These are phyloP conservation scores for Lizanozyma gosingica DNA, from an alignment of 1,139 yeast species.

Conservation along the genomic window DNA sequence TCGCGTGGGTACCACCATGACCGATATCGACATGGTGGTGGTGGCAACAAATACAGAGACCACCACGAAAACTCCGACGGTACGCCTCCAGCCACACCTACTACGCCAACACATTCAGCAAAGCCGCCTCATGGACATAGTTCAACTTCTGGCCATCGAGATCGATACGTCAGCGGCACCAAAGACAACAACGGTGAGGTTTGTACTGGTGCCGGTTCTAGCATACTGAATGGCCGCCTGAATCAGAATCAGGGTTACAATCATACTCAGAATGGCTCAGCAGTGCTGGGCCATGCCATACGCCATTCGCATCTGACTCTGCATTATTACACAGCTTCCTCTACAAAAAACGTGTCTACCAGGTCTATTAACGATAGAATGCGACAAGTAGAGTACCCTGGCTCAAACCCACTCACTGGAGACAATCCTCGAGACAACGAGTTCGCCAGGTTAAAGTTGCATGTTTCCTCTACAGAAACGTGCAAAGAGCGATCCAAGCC, in stretches of 20 bases:
- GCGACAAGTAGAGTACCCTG: neutral
- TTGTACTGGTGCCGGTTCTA: no score
- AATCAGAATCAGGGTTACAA: no score
- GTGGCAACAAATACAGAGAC: neutral
- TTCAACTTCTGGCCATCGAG: neutral
- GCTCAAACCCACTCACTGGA: conserved; percentile 19
- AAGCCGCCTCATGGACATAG: neutral
- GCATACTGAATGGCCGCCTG: no score
- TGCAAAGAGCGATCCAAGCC: conserved; percentile 5
- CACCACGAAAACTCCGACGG: neutral
- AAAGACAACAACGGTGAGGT: no score
- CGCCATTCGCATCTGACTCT: no score
- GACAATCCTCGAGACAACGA: conserved; percentile 23
- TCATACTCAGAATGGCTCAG: no score
- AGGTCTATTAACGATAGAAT: neutral
- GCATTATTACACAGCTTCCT: no score
- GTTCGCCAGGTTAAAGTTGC: conserved; percentile 19
- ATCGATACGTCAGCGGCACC: neutral
- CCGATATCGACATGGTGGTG: neutral
- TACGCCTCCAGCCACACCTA: neutral
- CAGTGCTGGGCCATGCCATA: no score
- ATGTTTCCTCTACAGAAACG: conserved; percentile 5
- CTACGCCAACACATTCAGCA: neutral
- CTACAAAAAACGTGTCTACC: no score
- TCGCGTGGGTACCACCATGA: neutral